Conservation (phyloP, 1,284 basidiomycete genomes). For the Marasmius oreades region DNA sequence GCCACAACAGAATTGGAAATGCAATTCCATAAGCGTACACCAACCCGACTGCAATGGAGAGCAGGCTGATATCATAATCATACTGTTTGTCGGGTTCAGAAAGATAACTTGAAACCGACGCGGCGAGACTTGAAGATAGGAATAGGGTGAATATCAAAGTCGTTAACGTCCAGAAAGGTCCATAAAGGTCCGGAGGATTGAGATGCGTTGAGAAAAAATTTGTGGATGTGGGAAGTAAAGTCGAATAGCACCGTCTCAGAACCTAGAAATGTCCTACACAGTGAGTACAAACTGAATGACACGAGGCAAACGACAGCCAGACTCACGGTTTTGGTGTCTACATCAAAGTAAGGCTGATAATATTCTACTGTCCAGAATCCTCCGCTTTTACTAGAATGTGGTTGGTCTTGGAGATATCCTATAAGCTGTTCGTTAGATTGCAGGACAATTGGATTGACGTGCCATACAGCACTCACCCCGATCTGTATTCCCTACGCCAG, state of each 20-base stretch:
- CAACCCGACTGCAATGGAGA: slow-evolving; percentile 78
- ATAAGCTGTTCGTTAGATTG: slow-evolving; percentile 5
- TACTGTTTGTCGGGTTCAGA: slow-evolving; percentile 54
- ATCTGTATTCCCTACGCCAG: slow-evolving; percentile 44
- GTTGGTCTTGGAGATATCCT: slow-evolving; percentile 54
- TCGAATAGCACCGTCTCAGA: slow-evolving; percentile 67
- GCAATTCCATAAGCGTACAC: slow-evolving; percentile 86
- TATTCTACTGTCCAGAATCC: slow-evolving; percentile 78
- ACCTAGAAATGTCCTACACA: slow-evolving; percentile 38
- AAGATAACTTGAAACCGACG: slow-evolving; percentile 80
- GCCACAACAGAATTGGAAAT: slow-evolving; percentile 78
- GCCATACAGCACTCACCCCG: slow-evolving; percentile 35
- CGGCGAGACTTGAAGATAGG: slow-evolving; percentile 85
- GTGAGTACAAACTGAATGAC: not conserved
- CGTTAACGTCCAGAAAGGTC: slow-evolving; percentile 94
- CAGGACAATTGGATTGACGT: not conserved
- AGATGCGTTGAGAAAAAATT: slow-evolving; percentile 60
- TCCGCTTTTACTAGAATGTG: slow-evolving; percentile 35
- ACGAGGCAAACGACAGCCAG: not conserved
- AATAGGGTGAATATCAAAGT: slow-evolving; percentile 90
- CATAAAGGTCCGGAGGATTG: slow-evolving; percentile 74
- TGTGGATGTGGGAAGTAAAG: slow-evolving; percentile 59
- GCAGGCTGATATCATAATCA: slow-evolving; percentile 80
- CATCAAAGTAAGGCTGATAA: slow-evolving; percentile 78
- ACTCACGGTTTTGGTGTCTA: slow-evolving; percentile 70